Evolutionary conservation across 2,329 filamentous ascomycete genomes (phyloP).

Genomic region (Calonectria pseudoturangicola): DNA sequence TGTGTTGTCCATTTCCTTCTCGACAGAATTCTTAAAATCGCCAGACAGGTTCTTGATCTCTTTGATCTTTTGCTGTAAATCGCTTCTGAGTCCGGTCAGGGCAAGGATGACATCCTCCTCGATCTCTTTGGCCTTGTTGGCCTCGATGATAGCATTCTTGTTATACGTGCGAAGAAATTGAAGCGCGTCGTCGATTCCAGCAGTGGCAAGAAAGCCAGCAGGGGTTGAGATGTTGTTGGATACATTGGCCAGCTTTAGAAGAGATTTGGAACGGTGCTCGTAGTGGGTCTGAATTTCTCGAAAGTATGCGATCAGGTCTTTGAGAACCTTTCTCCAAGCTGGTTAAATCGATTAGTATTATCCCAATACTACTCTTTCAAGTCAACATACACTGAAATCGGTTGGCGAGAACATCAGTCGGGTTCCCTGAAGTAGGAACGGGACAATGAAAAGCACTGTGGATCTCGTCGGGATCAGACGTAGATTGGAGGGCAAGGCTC

Average conservation of each 20-base stretch:
- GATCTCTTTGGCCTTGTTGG: constrained; percentile 92
- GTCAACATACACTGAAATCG: constrained; percentile 86
- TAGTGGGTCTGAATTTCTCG: constrained; percentile 93
- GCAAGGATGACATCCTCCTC: constrained; percentile 94
- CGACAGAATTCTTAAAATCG: constrained; percentile 97
- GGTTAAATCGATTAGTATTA: constrained; percentile 28
- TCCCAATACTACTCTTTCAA: background rate
- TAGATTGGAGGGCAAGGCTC: constrained; percentile 84
- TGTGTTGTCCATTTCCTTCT: constrained; percentile 94
- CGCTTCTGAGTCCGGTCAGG: constrained; percentile 88
- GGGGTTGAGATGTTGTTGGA: constrained; percentile 88
- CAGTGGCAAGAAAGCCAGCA: constrained; percentile 83
- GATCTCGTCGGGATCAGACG: constrained; percentile 79
- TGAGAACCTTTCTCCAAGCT: constrained; percentile 97
- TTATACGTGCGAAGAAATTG: constrained; percentile 89
- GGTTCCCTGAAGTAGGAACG: constrained; percentile 89
- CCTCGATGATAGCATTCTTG: constrained; percentile 85
- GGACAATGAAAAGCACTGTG: constrained; percentile 93
- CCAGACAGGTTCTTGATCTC: constrained; percentile 95
- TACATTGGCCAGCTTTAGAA: constrained; percentile 88
- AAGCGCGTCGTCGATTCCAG: constrained; percentile 91
- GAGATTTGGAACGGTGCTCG: constrained; percentile 87
- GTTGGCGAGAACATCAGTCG: constrained; percentile 90
- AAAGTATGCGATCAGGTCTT: constrained; percentile 95
- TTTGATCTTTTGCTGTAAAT: constrained; percentile 97